These are phyloP conservation scores for Pichia norvegensis DNA, from an alignment of 1,139 yeast species.

Conservation along the genomic window DNA sequence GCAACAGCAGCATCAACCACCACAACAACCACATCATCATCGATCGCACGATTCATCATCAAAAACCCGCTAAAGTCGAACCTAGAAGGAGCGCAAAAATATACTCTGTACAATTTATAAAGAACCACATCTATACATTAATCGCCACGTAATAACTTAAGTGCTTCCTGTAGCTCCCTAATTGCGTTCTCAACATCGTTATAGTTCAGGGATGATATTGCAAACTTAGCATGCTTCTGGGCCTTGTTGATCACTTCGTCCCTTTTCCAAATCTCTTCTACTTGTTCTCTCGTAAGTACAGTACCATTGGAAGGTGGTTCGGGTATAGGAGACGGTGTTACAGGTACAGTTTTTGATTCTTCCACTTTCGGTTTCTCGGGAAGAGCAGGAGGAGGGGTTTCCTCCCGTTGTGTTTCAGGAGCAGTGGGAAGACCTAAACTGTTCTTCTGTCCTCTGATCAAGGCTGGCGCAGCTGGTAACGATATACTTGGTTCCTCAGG, in stretches of 20 bases:
- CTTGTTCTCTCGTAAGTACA: constrained; percentile 35
- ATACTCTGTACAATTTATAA: not conserved
- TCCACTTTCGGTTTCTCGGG: not conserved
- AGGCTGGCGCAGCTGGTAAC: constrained; percentile 25
- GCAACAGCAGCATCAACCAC: not conserved
- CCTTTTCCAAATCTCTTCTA: constrained; percentile 44
- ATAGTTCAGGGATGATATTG: constrained; percentile 87
- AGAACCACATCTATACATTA: not conserved
- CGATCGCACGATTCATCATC: not conserved
- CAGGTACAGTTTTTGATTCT: not conserved
- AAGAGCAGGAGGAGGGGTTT: not conserved
- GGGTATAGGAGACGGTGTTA: constrained; percentile 11
- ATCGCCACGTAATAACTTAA: constrained; percentile 35
- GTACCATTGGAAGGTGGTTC: not conserved
- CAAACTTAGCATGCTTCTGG: constrained; percentile 84
- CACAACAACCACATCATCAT: not conserved
- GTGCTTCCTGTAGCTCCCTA: constrained; percentile 59
- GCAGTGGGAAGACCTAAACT: constrained; percentile 23
- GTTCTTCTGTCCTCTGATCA: constrained; percentile 27
- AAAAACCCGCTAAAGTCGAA: too few species aligned
- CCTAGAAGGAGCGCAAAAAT: too few species aligned
- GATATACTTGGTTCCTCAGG: constrained; percentile 18
- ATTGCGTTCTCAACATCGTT: constrained; percentile 83
- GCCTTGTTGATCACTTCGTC: constrained; percentile 59
- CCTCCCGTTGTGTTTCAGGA: constrained; percentile 10